phyloP scores from a whole-genome alignment of 2,329 filamentous ascomycete genomes.

The Epichloe coenophiala region DNA sequence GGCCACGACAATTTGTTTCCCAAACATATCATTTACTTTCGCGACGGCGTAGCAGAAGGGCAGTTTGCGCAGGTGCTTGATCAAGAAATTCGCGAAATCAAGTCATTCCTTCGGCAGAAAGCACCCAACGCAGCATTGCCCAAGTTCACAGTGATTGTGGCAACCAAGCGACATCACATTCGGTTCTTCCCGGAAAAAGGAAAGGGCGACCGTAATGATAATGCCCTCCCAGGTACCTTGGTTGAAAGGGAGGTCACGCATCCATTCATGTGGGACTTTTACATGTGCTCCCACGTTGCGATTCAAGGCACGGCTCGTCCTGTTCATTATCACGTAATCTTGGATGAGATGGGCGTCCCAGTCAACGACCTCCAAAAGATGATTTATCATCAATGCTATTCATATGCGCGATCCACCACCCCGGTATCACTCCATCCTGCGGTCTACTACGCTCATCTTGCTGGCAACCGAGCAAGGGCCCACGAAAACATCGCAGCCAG shows the following conservation, averaged over 20 bases:
- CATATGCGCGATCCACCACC: conserved; percentile 83
- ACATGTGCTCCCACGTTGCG: conserved; percentile 48
- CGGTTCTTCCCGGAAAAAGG: conserved; percentile 68
- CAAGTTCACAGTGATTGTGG: conserved; percentile 75
- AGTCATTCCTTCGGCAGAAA: conserved; percentile 36
- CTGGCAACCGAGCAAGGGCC: conserved; percentile 62
- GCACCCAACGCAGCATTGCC: conserved; percentile 26
- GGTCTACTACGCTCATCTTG: conserved; percentile 91
- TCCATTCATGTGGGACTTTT: conserved; percentile 84
- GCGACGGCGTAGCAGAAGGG: conserved; percentile 81
- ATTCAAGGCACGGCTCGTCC: conserved; percentile 92
- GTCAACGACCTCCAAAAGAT: conserved; percentile 66
- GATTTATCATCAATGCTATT: conserved; percentile 91
- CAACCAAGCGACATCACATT: conserved; percentile 87
- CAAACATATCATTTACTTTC: conserved; percentile 75
- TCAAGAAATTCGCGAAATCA: conserved; percentile 63
- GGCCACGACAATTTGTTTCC: conserved; percentile 35
- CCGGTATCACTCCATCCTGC: conserved; percentile 82
- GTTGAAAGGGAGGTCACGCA: conserved; percentile 85
- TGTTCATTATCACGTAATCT: conserved; percentile 79
- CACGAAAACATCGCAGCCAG: conserved; percentile 48
- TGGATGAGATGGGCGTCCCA: conserved; percentile 61
- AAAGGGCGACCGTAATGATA: conserved; percentile 59
- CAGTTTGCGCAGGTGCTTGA: conserved; percentile 72
- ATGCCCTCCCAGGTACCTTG: conserved; percentile 73